Conservation (phyloP, 805 yeast genomes). For the Maudiozyma pseudohumilis region DNA sequence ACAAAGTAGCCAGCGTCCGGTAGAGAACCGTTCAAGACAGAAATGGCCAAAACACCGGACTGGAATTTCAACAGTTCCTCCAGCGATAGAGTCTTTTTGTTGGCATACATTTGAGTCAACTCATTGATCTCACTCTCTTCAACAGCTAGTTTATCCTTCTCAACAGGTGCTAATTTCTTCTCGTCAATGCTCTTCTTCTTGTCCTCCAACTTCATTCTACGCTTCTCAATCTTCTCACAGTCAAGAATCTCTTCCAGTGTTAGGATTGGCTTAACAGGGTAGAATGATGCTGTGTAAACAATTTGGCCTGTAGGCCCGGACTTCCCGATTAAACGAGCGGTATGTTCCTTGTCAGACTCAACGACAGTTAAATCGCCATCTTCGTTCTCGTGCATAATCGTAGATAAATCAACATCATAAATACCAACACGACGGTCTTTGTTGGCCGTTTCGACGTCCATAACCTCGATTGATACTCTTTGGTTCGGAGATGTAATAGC, state of each 20-base stretch:
- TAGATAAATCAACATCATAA: constrained; percentile 57
- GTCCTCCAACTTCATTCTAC: constrained; percentile 30
- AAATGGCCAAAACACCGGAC: constrained; percentile 69
- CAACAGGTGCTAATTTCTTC: constrained; percentile 23
- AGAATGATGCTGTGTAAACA: constrained; percentile 67
- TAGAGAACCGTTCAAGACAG: constrained; percentile 50
- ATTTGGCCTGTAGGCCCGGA: constrained; percentile 80
- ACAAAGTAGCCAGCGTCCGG: constrained; percentile 50
- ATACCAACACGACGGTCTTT: constrained; percentile 83
- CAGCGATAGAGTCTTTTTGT: constrained; percentile 44
- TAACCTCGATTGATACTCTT: constrained; percentile 71
- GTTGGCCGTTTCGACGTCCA: constrained; percentile 79
- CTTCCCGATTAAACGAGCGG: constrained; percentile 55
- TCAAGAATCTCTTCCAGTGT: constrained; percentile 64
- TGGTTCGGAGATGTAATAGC: constrained; percentile 80
- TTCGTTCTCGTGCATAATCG: constrained; percentile 50
- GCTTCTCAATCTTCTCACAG: constrained; percentile 35
- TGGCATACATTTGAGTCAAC: constrained; percentile 31
- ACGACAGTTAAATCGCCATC: constrained; percentile 56
- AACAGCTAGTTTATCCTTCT: constrained; percentile 23
- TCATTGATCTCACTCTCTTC: constrained; percentile 27
- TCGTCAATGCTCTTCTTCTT: constrained; percentile 27
- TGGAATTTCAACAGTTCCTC: constrained; percentile 47
- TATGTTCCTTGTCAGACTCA: constrained; percentile 45
- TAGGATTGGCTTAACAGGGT: constrained; percentile 72